Evolutionary conservation across 179 eudicot genomes (phyloP).

Genomic region (Vitellaria paradoxa): DNA sequence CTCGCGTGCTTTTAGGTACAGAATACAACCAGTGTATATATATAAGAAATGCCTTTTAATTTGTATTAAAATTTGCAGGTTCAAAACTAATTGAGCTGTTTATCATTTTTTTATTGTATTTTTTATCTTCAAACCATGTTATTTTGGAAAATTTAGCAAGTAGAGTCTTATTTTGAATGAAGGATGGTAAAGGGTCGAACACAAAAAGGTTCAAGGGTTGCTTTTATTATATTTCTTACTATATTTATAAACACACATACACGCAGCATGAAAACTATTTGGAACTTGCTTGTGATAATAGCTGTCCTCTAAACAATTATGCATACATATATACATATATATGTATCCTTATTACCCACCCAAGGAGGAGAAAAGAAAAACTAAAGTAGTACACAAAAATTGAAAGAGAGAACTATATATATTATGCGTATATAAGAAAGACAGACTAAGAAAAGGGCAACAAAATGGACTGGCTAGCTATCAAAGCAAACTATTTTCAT

Average conservation of each 20-base stretch:
- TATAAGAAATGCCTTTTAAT: no score
- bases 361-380: conserved; percentile 18
- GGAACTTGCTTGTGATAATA: conserved; percentile 28
- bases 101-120: not conserved
- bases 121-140: not conserved
- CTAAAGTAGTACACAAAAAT: conserved; percentile 15
- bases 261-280: conserved; percentile 24
- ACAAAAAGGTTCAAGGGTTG: conserved; percentile 20
- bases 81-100: no score
- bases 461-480: conserved; percentile 4
- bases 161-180: not conserved
- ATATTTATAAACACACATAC: not conserved
- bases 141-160: not conserved
- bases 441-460: not conserved
- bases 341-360: conserved; percentile 11
- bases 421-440: not conserved
- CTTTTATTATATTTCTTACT: conserved; percentile 25
- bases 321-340: not conserved
- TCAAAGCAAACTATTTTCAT: conserved; percentile 6
- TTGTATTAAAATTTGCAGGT: no score
- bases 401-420: conserved; percentile 15
- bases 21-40: no score
- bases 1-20: no score
- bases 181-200: not conserved
- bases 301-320: conserved; percentile 24